Conservation (phyloP, 345 rosid genomes). For the Euphorbia tirucalli region DNA sequence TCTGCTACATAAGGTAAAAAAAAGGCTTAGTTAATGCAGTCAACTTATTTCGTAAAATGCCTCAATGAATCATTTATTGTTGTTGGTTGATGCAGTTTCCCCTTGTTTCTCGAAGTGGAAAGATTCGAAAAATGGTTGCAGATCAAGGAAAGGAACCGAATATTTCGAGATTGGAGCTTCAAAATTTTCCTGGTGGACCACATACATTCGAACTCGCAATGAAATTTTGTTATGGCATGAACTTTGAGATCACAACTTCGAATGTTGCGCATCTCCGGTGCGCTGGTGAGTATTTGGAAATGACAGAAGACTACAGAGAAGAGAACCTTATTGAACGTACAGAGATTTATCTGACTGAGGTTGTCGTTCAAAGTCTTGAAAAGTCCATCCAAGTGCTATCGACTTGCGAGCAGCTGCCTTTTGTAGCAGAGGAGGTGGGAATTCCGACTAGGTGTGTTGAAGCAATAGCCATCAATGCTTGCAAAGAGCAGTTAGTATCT, state of each 20-base stretch:
- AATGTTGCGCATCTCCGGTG: conserved; percentile 69
- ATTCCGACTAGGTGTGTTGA: conserved; percentile 61
- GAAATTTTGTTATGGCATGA: conserved; percentile 88
- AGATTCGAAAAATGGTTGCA: conserved; percentile 64
- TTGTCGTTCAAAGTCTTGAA: conserved; percentile 57
- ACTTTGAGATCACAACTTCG: conserved; percentile 70
- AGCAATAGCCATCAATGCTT: conserved; percentile 71
- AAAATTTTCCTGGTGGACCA: conserved; percentile 69
- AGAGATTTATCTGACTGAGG: conserved; percentile 53
- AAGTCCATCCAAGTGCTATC: conserved; percentile 64
- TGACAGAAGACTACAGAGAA: conserved; percentile 76
- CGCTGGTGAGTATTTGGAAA: conserved; percentile 73
- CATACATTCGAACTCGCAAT: conserved; percentile 74
- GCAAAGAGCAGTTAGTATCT: conserved; percentile 69
- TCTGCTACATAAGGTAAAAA: conserved; percentile 79
- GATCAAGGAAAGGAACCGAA: conserved; percentile 48
- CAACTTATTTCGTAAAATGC: background rate
- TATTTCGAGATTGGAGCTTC: conserved; percentile 52
- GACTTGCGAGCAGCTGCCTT: conserved; percentile 48
- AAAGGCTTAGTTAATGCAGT: conserved; percentile 1
- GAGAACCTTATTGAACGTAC: conserved; percentile 62
- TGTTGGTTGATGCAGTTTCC: conserved; percentile 57
- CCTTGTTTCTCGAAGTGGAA: conserved; percentile 76
- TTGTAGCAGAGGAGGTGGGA: conserved; percentile 46
- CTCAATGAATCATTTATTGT: background rate